Evolutionary conservation across 2,329 filamentous ascomycete species (phyloP), one percentile per base, ranked within the genome.

Genomic region (Claviceps fusiformis): DNA sequence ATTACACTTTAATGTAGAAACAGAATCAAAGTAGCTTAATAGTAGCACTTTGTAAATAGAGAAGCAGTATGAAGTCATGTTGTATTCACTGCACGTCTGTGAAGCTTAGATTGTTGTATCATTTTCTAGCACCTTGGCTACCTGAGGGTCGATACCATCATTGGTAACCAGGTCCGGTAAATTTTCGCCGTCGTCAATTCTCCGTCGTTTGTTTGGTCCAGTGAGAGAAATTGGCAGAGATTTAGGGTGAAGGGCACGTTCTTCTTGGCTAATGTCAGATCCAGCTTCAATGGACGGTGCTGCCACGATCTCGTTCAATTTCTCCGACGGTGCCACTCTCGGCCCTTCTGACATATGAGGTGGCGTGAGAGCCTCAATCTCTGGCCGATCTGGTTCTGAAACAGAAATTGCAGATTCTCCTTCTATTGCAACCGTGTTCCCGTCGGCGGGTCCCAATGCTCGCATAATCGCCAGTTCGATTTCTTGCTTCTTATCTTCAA

Each of bases 401-500:
- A 69, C 68, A 3, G 74, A 73, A 58, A 70, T 77, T 43, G 70
- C 71, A n/a, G 68, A 70, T 41, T 75, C 65, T 51, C 74, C 69
- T 9, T 74, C 72, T 3, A 75, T 73, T 3, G 75, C 71, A 10
- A 80, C 74, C 9, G 70, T 69, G 50, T 73, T 71, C 24, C 74
- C 71, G 56, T 80, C 76, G 9, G 83, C 78, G 1, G 81, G 79
- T 15, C 83, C 82, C 27, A 95, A 78, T 9, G 88, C 89, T 53
- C 86, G 82, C 79, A 98, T 89, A 61, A 98, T 97, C 51, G 82
- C 85, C 60, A 92, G 82, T 69, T 98, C 93, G 8, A 98, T 90
- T 50, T 93, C 86, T 53, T 85, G 83, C 69, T 95, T 95, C 71
- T 89, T 91, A 19, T 77, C 73, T 62, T 96, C 91, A 17, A 90